phyloP scores from a whole-genome alignment of 352 stramenopile genomes.

The Phytophthora sojae region DNA sequence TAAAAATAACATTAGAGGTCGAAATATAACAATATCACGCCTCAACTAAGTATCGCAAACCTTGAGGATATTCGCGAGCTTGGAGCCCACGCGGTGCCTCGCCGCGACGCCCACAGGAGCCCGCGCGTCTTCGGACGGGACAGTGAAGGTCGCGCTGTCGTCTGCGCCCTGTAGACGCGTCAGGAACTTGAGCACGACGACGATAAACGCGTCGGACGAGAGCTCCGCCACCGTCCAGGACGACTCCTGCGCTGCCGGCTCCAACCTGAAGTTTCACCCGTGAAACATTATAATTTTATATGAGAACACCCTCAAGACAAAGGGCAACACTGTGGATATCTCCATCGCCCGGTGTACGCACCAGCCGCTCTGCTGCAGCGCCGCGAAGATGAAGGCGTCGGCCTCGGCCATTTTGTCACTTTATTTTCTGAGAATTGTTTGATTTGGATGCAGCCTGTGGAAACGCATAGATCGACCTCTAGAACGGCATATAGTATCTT shows the following conservation, averaged over 20 bases:
- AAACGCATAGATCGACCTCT: conserved; percentile 1
- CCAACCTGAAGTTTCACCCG: conserved; percentile 21
- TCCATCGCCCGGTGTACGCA: conserved; percentile 12
- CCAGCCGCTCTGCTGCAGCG: conserved; percentile 62
- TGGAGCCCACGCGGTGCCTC: conserved; percentile 77
- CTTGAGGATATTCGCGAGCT: conserved; percentile 81
- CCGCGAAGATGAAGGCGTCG: conserved; percentile 54
- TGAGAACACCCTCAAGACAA: background rate
- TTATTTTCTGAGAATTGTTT: conserved; percentile 5
- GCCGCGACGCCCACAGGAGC: conserved; percentile 68
- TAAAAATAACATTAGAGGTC: conserved; percentile 6
- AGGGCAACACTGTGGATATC: background rate
- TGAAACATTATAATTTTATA: background rate
- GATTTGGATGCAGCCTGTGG: background rate
- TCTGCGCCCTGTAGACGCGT: conserved; percentile 40
- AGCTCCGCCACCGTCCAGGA: conserved; percentile 44
- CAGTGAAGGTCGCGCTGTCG: conserved; percentile 32
- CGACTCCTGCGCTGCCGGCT: background rate
- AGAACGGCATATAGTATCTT: conserved; percentile 1
- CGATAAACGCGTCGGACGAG: conserved; percentile 52
- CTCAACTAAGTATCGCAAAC: conserved; percentile 33
- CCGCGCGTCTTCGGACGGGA: conserved; percentile 25
- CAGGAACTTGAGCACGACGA: conserved; percentile 58
- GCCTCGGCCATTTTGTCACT: conserved; percentile 45
- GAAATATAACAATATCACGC: conserved; percentile 3